phyloP scores from a whole-genome alignment of 2,329 filamentous ascomycete species.

The Phymatotrichopsis omnivora region DNA sequence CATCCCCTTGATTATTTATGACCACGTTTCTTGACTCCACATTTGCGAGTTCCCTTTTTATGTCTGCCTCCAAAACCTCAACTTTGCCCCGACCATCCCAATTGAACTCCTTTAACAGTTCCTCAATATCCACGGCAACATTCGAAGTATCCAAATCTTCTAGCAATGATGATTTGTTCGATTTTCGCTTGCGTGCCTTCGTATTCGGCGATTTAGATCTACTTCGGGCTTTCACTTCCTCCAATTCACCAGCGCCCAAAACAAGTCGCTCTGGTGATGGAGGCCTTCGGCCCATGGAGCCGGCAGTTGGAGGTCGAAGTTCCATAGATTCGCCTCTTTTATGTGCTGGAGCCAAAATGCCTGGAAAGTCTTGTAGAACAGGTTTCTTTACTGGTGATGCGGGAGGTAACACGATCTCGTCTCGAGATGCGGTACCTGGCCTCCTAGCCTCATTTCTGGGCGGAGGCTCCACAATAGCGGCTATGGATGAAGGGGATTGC shows the following conservation, averaged over 20 bases:
- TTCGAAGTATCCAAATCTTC: slow-evolving; percentile 29
- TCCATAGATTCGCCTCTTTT: slow-evolving; percentile 15
- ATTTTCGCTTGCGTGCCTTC: slow-evolving; percentile 22
- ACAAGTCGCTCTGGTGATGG: slow-evolving; percentile 9
- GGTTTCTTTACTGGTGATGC: too few relatives aligned
- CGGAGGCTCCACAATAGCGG: slow-evolving; percentile 20
- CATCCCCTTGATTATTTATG: slow-evolving; percentile 54
- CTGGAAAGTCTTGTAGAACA: too few relatives aligned
- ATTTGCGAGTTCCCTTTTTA: slow-evolving; percentile 30
- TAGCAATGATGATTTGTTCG: slow-evolving; percentile 25
- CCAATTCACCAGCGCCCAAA: slow-evolving; percentile 12
- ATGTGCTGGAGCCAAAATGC: too few relatives aligned
- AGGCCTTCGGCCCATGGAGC: slow-evolving; percentile 5
- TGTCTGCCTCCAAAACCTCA: slow-evolving; percentile 28
- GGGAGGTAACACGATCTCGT: slow-evolving; percentile 19
- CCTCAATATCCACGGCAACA: slow-evolving; percentile 30
- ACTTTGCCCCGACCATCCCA: slow-evolving; percentile 31
- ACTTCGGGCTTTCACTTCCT: slow-evolving; percentile 12
- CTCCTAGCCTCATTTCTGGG: slow-evolving; percentile 20
- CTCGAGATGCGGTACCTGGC: slow-evolving; percentile 17
- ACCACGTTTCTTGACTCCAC: slow-evolving; percentile 32
- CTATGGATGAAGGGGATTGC: slow-evolving; percentile 3
- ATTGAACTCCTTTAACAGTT: slow-evolving; percentile 30
- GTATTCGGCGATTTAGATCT: slow-evolving; percentile 21
- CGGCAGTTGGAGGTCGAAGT: too few relatives aligned